Conservation (phyloP, 208 protist genomes). For the Acanthamoeba culbertsoni region DNA sequence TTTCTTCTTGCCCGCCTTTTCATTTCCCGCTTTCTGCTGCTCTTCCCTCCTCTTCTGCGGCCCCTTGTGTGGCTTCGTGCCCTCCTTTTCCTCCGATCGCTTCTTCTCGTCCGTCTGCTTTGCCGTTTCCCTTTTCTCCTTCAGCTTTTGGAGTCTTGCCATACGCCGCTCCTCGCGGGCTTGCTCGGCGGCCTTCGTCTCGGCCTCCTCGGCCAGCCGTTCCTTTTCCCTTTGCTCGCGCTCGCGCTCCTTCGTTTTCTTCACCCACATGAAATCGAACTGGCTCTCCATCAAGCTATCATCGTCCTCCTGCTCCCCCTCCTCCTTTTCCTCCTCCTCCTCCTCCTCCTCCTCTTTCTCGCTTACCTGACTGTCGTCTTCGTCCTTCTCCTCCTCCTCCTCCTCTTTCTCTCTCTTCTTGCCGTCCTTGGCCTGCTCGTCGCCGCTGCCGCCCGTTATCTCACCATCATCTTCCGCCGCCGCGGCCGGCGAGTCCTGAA, state of each 20-base stretch:
- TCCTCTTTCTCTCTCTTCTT: not conserved
- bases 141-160: not conserved
- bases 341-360: not conserved
- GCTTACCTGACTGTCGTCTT: not conserved
- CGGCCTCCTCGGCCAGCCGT: not conserved
- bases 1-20: not conserved
- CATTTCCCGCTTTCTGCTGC: not conserved
- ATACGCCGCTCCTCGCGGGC: not conserved
- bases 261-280: constrained; percentile 44
- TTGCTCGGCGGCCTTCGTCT: not conserved
- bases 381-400: not conserved
- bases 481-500: too few species aligned
- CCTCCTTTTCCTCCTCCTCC: not conserved
- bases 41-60: not conserved
- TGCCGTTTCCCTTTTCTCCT: not conserved
- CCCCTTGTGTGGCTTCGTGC: not conserved
- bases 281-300: too few species aligned
- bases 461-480: not conserved
- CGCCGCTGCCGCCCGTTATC: too few species aligned
- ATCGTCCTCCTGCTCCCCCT: not conserved
- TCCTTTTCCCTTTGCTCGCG: not conserved
- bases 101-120: not conserved
- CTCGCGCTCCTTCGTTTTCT: not conserved
- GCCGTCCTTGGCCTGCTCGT: too few species aligned
- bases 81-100: not conserved